Evolutionary conservation across 2,329 filamentous ascomycete species (phyloP).

Genomic region (Ascochyta rabiei): DNA sequence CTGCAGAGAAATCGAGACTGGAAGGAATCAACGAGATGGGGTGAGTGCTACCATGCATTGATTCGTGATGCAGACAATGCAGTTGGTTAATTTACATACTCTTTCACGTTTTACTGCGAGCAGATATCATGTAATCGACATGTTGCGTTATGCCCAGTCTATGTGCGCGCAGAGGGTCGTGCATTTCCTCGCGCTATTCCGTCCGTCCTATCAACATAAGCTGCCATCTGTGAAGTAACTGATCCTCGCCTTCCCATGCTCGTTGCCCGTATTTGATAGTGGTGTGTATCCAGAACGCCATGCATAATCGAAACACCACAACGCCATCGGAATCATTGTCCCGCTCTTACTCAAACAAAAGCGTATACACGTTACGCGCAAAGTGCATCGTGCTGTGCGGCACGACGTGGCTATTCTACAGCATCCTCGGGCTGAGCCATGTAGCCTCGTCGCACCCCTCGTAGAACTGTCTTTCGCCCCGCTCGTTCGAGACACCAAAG

Average conservation of each 20-base stretch:
- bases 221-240: background rate
- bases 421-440: slow-evolving; percentile 46
- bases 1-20: no score
- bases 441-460: slow-evolving; percentile 46
- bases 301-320: slow-evolving; percentile 32
- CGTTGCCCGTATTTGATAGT: slow-evolving; percentile 12
- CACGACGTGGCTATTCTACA: slow-evolving; percentile 8
- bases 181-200: background rate
- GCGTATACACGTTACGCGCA: background rate
- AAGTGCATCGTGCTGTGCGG: background rate
- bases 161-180: background rate
- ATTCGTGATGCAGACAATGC: background rate
- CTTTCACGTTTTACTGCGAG: background rate
- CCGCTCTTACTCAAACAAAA: slow-evolving; percentile 12
- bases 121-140: background rate
- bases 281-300: slow-evolving; percentile 31
- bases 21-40: no score
- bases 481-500: slow-evolving; percentile 42
- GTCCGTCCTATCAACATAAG: slow-evolving; percentile 2
- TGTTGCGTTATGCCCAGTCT: slow-evolving; percentile 1
- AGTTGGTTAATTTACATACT: background rate
- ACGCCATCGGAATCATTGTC: slow-evolving; percentile 27
- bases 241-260: slow-evolving; percentile 1
- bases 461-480: slow-evolving; percentile 37
- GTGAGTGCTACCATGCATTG: background rate